Conservation (phyloP, 176 grass and related monocot species). For the Eleusine coracana region DNA sequence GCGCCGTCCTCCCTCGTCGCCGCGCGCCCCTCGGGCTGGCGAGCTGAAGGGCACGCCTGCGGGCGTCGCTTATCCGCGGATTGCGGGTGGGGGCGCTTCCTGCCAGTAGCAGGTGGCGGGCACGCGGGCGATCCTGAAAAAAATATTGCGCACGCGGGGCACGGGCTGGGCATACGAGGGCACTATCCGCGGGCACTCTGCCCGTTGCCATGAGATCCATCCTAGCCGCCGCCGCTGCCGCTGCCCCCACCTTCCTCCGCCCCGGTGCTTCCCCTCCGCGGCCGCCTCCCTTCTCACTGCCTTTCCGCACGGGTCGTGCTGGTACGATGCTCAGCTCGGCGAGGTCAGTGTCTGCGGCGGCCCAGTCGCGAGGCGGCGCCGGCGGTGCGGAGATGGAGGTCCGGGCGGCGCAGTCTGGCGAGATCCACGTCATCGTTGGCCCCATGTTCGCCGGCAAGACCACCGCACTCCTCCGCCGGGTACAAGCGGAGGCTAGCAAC, state of each 20-base stretch:
- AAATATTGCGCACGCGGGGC: background rate
- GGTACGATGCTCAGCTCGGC: background rate
- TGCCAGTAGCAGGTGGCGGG: too few relatives aligned
- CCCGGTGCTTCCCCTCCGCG: background rate
- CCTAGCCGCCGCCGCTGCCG: conserved; percentile 46
- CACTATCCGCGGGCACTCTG: background rate
- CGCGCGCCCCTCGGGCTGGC: too few relatives aligned
- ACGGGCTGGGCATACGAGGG: background rate
- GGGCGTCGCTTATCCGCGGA: too few relatives aligned
- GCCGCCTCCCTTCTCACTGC: conserved; percentile 6
- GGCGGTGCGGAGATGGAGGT: conserved; percentile 20
- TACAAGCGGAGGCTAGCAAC: conserved; percentile 54
- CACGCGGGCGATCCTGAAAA: background rate
- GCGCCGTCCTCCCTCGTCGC: too few relatives aligned
- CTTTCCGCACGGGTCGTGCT: conserved; percentile 13
- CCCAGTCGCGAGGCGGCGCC: background rate
- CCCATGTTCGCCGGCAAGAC: conserved; percentile 97
- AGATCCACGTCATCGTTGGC: conserved; percentile 90
- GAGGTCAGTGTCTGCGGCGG: conserved; percentile 27
- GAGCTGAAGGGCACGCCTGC: too few relatives aligned
- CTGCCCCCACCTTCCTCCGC: conserved; percentile 36
- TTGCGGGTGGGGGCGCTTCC: too few relatives aligned
- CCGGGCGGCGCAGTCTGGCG: conserved; percentile 46
- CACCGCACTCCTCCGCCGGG: conserved; percentile 70
- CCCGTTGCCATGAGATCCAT: conserved; percentile 69